A percentile compares a stretch with the other conserved stretches of the same genome.
phyloP scores from a whole-genome alignment of 176 grass and related monocot species.

The Oryza coarctata region DNA sequence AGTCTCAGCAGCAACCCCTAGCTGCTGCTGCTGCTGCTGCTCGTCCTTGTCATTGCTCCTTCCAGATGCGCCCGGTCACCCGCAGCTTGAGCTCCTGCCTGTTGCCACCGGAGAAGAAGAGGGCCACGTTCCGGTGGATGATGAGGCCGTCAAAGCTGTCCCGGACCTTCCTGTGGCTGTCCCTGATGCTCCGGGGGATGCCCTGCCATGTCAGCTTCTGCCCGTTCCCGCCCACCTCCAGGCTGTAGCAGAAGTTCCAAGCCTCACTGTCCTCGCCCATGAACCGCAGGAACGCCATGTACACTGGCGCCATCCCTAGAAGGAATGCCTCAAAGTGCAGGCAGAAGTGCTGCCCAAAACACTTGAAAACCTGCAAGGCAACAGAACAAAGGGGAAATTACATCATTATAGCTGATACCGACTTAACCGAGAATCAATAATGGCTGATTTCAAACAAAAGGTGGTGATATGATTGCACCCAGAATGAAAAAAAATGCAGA shows the following conservation, averaged over 20 bases:
- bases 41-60: conserved; percentile 32
- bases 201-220: conserved; percentile 62
- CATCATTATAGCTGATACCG: not conserved
- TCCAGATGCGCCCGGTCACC: conserved; percentile 58
- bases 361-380: conserved; percentile 49
- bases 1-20: not conserved
- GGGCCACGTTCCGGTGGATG: conserved; percentile 62
- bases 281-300: conserved; percentile 59
- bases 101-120: conserved; percentile 48
- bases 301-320: conserved; percentile 49
- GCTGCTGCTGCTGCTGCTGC: not conserved
- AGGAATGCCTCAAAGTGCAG: conserved; percentile 64
- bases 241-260: conserved; percentile 50
- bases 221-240: conserved; percentile 48
- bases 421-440: not conserved
- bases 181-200: conserved; percentile 50
- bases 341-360: conserved; percentile 58
- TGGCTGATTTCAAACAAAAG: not conserved
- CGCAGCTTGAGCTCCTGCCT: conserved; percentile 64
- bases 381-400: not conserved
- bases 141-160: conserved; percentile 63
- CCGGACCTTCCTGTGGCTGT: conserved; percentile 51
- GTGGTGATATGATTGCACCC: not conserved
- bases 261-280: conserved; percentile 58
- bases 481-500: not conserved